phyloP scores from a whole-genome alignment of 768 basidiomycete genomes.

The Leccinum boreale region DNA sequence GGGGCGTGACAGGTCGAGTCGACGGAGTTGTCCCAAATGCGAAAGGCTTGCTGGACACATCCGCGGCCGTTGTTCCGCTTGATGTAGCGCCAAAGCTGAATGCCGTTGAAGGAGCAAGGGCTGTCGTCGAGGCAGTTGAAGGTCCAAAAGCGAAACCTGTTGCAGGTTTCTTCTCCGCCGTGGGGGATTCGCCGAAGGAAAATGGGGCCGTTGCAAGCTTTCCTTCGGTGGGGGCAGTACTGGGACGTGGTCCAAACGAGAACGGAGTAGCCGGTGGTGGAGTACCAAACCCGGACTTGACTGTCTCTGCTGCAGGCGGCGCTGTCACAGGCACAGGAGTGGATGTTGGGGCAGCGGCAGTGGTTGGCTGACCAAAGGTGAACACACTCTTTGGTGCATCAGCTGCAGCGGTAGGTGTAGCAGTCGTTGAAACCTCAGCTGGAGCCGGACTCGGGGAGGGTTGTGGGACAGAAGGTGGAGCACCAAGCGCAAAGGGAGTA shows the following conservation, averaged over 20 bases:
- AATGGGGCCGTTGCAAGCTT: slow-evolving; percentile 21
- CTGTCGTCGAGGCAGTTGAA: slow-evolving; percentile 32
- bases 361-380: slow-evolving; percentile 28
- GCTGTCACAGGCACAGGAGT: slow-evolving; percentile 4
- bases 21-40: slow-evolving; percentile 44
- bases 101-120: slow-evolving; percentile 27
- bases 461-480: slow-evolving; percentile 11
- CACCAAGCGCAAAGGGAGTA: slow-evolving; percentile 28
- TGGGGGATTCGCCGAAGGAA: slow-evolving; percentile 32
- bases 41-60: slow-evolving; percentile 51
- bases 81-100: slow-evolving; percentile 51
- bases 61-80: slow-evolving; percentile 34
- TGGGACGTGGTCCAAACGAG: slow-evolving; percentile 39
- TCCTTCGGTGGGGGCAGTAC: slow-evolving; percentile 20
- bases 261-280: slow-evolving; percentile 34
- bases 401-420: slow-evolving; percentile 8
- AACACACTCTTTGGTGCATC: slow-evolving; percentile 34
- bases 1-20: slow-evolving; percentile 61
- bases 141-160: slow-evolving; percentile 44
- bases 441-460: neutral
- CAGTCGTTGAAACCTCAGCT: slow-evolving; percentile 6
- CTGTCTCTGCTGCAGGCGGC: slow-evolving; percentile 29
- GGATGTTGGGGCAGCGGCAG: slow-evolving; percentile 6
- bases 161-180: slow-evolving; percentile 35
- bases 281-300: slow-evolving; percentile 43